A percentile compares a stretch with the other conserved stretches of the same genome.
These are phyloP conservation scores for Lepidium campestre DNA, from an alignment of 441 rosid genomes.

Conservation along the genomic window DNA sequence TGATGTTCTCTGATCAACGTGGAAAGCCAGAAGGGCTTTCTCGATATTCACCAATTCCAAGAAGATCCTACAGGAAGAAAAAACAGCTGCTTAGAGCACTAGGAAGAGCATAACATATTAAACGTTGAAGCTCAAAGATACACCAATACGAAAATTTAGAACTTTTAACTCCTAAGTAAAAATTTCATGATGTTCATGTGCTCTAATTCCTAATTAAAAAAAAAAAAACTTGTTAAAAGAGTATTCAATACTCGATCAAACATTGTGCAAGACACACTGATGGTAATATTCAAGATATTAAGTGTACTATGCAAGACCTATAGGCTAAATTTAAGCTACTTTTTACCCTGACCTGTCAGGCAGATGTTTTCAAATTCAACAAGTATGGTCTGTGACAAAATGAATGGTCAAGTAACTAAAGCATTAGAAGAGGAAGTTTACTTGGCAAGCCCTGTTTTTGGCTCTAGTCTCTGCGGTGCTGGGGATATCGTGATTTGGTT, in stretches of 20 bases:
- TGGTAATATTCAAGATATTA: background rate
- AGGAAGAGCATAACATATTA: background rate
- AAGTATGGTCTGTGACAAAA: background rate
- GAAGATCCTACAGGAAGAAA: conserved; percentile 57
- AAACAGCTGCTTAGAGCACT: conserved; percentile 1
- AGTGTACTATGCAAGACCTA: background rate
- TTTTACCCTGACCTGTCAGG: background rate
- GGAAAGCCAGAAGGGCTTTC: conserved; percentile 44
- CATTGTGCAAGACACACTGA: conserved; percentile 2
- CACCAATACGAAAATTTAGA: background rate
- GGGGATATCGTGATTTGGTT: conserved; percentile 90
- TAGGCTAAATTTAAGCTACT: background rate
- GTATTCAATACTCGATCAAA: background rate
- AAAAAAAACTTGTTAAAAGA: background rate
- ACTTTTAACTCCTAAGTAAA: background rate
- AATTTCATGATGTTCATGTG: background rate
- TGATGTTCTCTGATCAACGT: conserved; percentile 23
- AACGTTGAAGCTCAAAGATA: background rate
- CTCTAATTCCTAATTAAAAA: background rate
- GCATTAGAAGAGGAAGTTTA: conserved; percentile 12
- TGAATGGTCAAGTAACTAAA: background rate
- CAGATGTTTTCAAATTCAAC: conserved; percentile 1
- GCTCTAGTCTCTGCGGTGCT: conserved; percentile 96
- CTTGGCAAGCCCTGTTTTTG: conserved; percentile 93
- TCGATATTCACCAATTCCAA: conserved; percentile 80